Conservation (phyloP, 2,329 filamentous ascomycete species). For the Bretziella fagacearum region DNA sequence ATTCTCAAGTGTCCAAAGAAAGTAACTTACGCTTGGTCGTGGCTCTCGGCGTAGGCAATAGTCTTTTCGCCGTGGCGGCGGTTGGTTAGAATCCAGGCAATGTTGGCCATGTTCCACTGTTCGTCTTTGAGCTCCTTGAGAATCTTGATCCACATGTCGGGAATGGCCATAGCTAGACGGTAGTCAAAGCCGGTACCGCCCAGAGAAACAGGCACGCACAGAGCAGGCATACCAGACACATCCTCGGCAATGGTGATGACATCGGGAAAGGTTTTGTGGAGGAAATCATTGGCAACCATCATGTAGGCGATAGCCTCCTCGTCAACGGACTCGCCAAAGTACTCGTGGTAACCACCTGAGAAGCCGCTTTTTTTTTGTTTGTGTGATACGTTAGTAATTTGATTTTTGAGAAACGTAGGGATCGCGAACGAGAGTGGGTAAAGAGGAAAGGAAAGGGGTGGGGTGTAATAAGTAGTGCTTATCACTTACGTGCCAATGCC, state of each 20-base stretch:
- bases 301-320: conserved; percentile 90
- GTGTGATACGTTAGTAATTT: conserved; percentile 7
- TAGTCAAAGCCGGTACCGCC: conserved; percentile 96
- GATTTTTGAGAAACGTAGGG: no score
- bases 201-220: conserved; percentile 69
- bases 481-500: conserved; percentile 90
- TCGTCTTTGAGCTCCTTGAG: conserved; percentile 84
- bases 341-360: conserved; percentile 94
- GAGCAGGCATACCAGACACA: conserved; percentile 95
- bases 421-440: background rate
- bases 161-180: conserved; percentile 89
- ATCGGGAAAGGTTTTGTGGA: conserved; percentile 77
- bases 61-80: conserved; percentile 92
- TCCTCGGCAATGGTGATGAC: conserved; percentile 90
- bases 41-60: conserved; percentile 91
- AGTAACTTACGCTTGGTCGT: conserved; percentile 77
- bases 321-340: conserved; percentile 78
- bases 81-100: conserved; percentile 80
- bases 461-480: background rate
- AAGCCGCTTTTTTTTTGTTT: conserved; percentile 51
- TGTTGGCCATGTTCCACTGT: conserved; percentile 76
- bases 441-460: background rate
- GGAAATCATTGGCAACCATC: conserved; percentile 90
- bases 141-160: conserved; percentile 98
- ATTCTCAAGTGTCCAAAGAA: conserved; percentile 16